phyloP scores from a whole-genome alignment of 2,329 filamentous ascomycete species.

The Neofusicoccum kwambonambiense region DNA sequence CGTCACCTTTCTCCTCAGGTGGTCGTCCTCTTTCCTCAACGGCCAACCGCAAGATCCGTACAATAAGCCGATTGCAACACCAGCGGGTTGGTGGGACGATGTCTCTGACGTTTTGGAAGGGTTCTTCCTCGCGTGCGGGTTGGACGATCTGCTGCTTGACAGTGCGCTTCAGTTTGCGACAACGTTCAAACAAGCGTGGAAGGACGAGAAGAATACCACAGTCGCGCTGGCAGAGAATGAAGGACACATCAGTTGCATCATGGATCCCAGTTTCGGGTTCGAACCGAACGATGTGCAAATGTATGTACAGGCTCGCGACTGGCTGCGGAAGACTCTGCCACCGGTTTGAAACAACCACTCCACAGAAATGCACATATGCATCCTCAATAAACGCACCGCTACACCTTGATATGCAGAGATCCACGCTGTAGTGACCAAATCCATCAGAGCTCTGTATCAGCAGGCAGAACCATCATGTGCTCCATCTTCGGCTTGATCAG shows the following conservation, averaged over 20 bases:
- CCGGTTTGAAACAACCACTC: too few relatives aligned
- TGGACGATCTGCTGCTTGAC: not conserved
- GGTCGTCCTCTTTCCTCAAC: not conserved
- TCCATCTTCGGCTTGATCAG: too few relatives aligned
- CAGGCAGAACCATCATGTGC: too few relatives aligned
- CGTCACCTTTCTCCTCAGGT: not conserved
- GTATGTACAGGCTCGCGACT: not conserved
- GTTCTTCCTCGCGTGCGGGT: not conserved
- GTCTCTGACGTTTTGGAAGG: not conserved
- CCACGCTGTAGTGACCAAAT: too few relatives aligned
- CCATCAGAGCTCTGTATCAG: too few relatives aligned
- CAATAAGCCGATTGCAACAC: not conserved
- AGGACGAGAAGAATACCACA: not conserved
- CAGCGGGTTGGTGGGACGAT: not conserved
- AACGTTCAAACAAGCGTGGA: not conserved
- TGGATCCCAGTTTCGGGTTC: not conserved
- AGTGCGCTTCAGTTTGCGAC: not conserved
- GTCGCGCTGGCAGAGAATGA: not conserved
- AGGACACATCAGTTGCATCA: not conserved
- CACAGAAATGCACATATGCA: too few relatives aligned
- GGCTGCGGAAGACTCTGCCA: not conserved
- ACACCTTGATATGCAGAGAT: too few relatives aligned
- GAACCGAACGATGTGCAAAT: not conserved
- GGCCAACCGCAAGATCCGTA: not conserved
- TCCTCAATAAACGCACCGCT: too few relatives aligned